Conservation (phyloP, 2,329 filamentous ascomycete species). For the Apiospora malaysiana region DNA sequence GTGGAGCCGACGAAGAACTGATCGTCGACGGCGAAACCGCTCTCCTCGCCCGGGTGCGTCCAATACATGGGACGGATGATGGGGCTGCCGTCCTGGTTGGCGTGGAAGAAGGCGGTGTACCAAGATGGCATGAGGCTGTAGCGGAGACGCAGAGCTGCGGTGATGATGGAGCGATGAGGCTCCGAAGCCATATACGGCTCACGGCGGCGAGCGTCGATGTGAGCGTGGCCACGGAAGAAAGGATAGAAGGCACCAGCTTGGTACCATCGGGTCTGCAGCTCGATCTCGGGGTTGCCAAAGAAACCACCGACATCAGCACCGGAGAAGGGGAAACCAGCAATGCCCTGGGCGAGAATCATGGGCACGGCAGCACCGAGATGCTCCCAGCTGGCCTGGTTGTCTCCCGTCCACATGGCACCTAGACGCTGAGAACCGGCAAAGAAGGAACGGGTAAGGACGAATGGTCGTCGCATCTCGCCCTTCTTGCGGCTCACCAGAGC, state of each 20-base stretch:
- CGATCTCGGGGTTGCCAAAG: constrained; percentile 94
- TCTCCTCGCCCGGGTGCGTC: constrained; percentile 84
- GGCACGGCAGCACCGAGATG: constrained; percentile 89
- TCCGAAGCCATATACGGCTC: constrained; percentile 90
- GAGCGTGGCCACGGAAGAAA: constrained; percentile 96
- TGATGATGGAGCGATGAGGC: constrained; percentile 85
- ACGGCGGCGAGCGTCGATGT: constrained; percentile 92
- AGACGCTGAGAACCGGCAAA: constrained; percentile 88
- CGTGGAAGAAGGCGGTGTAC: constrained; percentile 97
- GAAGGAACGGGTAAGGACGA: constrained; percentile 91
- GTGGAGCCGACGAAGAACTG: constrained; percentile 91
- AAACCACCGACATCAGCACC: constrained; percentile 97
- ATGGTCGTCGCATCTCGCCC: constrained; percentile 84
- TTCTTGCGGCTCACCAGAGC: constrained; percentile 85
- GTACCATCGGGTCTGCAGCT: constrained; percentile 93
- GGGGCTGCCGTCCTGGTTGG: constrained; percentile 80
- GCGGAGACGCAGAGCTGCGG: constrained; percentile 83
- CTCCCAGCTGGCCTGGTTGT: constrained; percentile 93
- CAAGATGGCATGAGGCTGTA: constrained; percentile 90
- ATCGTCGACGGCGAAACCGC: constrained; percentile 87
- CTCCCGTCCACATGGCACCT: constrained; percentile 98
- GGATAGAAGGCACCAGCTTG: constrained; percentile 96
- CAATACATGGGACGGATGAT: constrained; percentile 94
- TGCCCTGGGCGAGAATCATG: constrained; percentile 92
- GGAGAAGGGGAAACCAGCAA: constrained; percentile 91